Conservation (phyloP, 2,329 filamentous ascomycete genomes). For the Pseudofabraea citricarpa region DNA sequence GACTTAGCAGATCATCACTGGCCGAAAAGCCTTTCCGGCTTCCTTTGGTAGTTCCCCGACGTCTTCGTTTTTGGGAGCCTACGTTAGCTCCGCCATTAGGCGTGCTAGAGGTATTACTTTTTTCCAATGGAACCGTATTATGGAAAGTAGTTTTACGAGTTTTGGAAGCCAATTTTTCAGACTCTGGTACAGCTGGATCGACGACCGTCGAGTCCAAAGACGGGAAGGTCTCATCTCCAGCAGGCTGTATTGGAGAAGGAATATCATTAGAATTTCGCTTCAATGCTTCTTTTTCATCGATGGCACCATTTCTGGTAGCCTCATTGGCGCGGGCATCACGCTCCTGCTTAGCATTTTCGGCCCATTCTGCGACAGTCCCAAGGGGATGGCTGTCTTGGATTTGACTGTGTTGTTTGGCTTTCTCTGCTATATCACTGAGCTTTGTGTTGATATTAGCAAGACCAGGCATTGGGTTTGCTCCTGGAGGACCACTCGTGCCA, state of each 20-base stretch:
- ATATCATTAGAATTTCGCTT: conserved; percentile 26
- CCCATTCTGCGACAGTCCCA: conserved; percentile 23
- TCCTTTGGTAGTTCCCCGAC: conserved; percentile 61
- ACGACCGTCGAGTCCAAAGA: conserved; percentile 32
- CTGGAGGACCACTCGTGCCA: conserved; percentile 27
- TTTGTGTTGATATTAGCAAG: conserved; percentile 11
- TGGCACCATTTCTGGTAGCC: conserved; percentile 8
- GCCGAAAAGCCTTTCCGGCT: conserved; percentile 59
- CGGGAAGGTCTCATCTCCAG: conserved; percentile 42
- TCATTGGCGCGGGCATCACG: conserved; percentile 14
- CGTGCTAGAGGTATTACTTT: not conserved
- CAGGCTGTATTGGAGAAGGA: conserved; percentile 37
- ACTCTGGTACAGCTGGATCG: conserved; percentile 16
- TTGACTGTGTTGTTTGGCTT: conserved; percentile 11
- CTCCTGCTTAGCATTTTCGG: conserved; percentile 17
- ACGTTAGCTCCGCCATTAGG: not conserved
- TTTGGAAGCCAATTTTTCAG: conserved; percentile 25
- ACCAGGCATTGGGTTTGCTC: conserved; percentile 10
- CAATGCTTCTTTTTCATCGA: conserved; percentile 18
- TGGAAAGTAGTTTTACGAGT: conserved; percentile 55
- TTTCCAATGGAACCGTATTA: conserved; percentile 21
- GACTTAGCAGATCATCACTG: conserved; percentile 70
- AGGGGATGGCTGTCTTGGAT: conserved; percentile 13
- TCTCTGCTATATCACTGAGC: conserved; percentile 18
- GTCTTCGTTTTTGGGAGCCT: conserved; percentile 55